These are phyloP conservation scores for Escallonia rubra DNA, from an alignment of 129 eudicot species.

Conservation along the genomic window DNA sequence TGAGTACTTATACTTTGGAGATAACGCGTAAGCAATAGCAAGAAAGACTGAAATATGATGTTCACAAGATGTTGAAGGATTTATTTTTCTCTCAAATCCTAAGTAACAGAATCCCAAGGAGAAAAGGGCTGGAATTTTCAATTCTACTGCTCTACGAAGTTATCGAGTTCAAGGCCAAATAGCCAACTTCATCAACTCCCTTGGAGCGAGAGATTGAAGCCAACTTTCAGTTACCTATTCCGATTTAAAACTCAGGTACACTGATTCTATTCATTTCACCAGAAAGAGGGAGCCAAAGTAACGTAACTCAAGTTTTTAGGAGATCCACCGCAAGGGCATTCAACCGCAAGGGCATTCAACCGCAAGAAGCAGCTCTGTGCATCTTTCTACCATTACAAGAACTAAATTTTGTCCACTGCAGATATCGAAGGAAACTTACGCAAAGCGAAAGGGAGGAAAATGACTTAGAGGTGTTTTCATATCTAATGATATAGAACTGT, in stretches of 20 bases:
- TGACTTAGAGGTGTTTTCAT: constrained; percentile 91
- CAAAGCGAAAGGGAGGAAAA: constrained; percentile 95
- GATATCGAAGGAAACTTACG: constrained; percentile 46
- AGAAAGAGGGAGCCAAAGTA: not conserved
- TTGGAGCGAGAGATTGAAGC: not conserved
- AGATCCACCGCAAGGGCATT: not conserved
- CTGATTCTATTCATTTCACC: not conserved
- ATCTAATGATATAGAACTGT: constrained; percentile 75
- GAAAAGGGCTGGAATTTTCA: not conserved
- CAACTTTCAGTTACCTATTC: no score
- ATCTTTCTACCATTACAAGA: not conserved
- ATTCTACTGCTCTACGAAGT: not conserved
- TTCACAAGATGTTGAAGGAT: not conserved
- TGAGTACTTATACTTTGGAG: not conserved
- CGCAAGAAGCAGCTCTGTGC: not conserved
- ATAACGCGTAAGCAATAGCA: not conserved
- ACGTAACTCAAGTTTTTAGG: not conserved
- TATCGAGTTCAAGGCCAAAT: not conserved
- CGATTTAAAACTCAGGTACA: not conserved
- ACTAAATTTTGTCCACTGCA: not conserved
- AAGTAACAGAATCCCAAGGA: not conserved
- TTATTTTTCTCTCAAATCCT: not conserved
- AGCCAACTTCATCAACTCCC: not conserved
- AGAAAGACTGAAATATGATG: not conserved
- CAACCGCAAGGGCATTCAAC: no score